Evolutionary conservation across 73 alveolate species (phyloP), one percentile per base, ranked within the genome.

Genomic region (Symbiodinium natans): DNA sequence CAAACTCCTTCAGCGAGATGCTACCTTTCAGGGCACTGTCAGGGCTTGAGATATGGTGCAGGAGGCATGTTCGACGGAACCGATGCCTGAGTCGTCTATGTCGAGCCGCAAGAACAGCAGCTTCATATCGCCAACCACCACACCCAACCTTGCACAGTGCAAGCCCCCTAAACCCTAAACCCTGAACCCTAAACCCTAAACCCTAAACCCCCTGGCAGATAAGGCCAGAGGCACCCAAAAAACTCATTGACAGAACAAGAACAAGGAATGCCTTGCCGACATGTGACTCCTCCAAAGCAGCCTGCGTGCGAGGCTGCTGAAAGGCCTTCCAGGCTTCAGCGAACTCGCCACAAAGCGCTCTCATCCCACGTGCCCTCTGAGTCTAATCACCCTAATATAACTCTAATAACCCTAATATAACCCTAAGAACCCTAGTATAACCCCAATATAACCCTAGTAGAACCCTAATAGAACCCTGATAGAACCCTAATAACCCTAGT

Each of bases 51-150:
- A 6, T 46, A 9, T 46, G n/a, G n/a, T n/a, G 13, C 21, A 46
- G 59, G 13, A 46, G 6, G 59, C 6, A 46, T 9, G 21, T 46
- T 46, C 21, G 13, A 46, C 59, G 59, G 77, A 4, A 8, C 34
- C 77, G 36, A 59, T 59, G 59, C 59, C 94, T 87, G 94, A 87
- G n/a, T 59, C 94, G 41, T 87, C 94, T 63, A 59, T 85, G n/a
- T 87, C 94, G 85, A 87, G 59, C 7, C 94, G 94, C 86, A 87
- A 52, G 85, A 87, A 87, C 8, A 87, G 94, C 21, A 87, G 94
- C 85, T 87, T 87, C 43, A 87, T 68, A 43, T 87, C 94, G 10
- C 94, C 94, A 54, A 59, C 85, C 34, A 87, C 34, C 11, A 87
- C 86, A 56, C 94, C 94, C 85, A 59, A 36, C 94, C 94, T 87